These are phyloP conservation scores for Eucalyptus curtisii DNA, from an alignment of 345 rosid species.

Conservation along the genomic window DNA sequence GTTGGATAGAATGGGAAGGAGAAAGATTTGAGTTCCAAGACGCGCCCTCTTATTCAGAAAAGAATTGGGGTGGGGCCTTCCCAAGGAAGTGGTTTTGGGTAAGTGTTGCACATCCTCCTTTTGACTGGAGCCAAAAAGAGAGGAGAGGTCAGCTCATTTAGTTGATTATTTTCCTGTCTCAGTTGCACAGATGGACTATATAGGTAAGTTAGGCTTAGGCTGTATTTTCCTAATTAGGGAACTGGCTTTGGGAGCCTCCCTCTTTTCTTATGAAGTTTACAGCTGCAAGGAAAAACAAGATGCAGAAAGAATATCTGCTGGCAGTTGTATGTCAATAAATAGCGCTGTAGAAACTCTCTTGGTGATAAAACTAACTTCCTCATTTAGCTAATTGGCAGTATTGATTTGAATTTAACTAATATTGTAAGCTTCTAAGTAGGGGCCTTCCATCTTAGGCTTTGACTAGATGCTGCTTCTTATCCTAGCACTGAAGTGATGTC, in stretches of 20 bases:
- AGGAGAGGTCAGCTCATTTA: background rate
- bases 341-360: background rate
- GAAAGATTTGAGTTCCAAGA: conserved; percentile 79
- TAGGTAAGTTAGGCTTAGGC: background rate
- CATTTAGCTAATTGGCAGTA: background rate
- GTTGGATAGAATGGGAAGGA: conserved; percentile 99
- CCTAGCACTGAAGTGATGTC: background rate
- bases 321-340: background rate
- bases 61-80: conserved; percentile 98
- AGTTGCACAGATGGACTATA: background rate
- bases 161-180: background rate
- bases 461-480: background rate
- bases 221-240: background rate
- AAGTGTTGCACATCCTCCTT: background rate
- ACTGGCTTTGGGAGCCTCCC: background rate
- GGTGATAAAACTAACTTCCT: background rate
- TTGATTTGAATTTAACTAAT: background rate
- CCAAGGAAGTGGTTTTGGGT: conserved; percentile 99
- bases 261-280: background rate
- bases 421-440: background rate
- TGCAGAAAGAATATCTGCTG: background rate
- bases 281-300: background rate
- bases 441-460: background rate
- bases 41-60: conserved; percentile 95
- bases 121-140: background rate